Evolutionary conservation across 768 basidiomycete species (phyloP), one percentile per base, ranked within the genome.

Genomic region (Neoboletus brunneissimus): DNA sequence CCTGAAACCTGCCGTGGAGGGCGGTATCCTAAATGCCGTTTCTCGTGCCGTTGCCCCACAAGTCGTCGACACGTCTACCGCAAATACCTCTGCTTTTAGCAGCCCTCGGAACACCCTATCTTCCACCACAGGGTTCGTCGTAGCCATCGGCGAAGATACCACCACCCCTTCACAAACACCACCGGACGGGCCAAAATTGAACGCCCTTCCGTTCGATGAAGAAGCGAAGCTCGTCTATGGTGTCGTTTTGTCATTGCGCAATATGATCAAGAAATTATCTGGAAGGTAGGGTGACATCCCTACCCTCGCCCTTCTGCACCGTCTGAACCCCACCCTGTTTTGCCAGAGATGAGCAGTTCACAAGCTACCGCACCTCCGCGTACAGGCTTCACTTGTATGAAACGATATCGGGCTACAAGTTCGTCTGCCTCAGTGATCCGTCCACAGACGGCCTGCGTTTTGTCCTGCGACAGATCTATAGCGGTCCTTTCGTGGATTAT

Each of bases 191-290:
- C 62, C 76, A n/a, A 60, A 68, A 29, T 75, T 79, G 11, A 82
- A 75, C 58, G 78, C 83, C 4, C 76, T 99, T 20, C 79, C 96
- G 7, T 98, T 99, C 63, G 97, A 99, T 67, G 97, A 99, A 71
- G 96, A 99, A 72, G 88, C 88, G 1, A 99, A 99, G 69, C 81
- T 99, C 58, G 95, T 99, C 0, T 99, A 98, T 69, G 97, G 97
- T 54, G 91, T 99, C 52, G 79, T 98, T 15, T 77, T 98, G 42
- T 94, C 92, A 8, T 69, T 99, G 63, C 76, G 93, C 53, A 94
- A 93, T 72, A 96, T 98, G 94, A 78, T 96, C 67, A 96, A 86
- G 78, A 98, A 97, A 72, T 73, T 99, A 11, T 90, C 95, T 13
- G 87, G 89, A 63, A 81, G 87, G 96, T 62, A 76, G 27, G 64